Evolutionary conservation across 2,329 filamentous ascomycete genomes (phyloP), one percentile per base, ranked within the genome.

Genomic region (Cryphonectria parasitica): DNA sequence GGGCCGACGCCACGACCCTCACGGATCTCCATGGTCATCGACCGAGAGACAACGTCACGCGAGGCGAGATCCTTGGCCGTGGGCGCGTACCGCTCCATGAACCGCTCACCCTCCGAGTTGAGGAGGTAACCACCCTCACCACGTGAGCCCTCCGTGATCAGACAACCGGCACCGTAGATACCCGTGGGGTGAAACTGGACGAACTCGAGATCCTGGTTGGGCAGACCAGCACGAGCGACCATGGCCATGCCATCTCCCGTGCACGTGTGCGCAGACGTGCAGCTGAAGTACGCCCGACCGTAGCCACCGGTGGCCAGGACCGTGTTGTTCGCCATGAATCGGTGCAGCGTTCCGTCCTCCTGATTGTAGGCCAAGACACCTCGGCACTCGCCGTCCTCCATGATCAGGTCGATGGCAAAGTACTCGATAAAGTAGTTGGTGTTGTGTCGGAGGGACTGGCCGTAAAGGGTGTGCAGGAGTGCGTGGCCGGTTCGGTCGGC

Each of bases 371-470:
- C 95, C 75, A 98, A 88, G 76, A 98, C 93, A 89, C 96, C 96
- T 76, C 95, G 95, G 87, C 95, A 98, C 83, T 95, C 92, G 73
- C 95, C 95, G 78, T 97, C 93, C 85, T 98, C 92, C 96, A 98
- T 98, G 78, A 99, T 92, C 83, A 98, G 86, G 81, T 98, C 96
- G 76, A 97, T 89, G 77, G 95, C 96, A 82, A 98, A 99, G 88
- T 95, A 98, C 84, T 98, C 96, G 82, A 99, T 98, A 85, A 99
- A 98, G 89, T 98, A 99, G 87, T 98, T 98, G 80, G 95, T 98
- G 88, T 98, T 97, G 88, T 98, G 94, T 80, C 93, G 89, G 73
- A 98, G 89, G 68, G 95, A 98, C 86, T 98, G 95, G 78, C 96
- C 96, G 84, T 98, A 99, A 75, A 99, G 92, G 36, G 96, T 99